Evolutionary conservation across 1,284 basidiomycete species (phyloP).

Genomic region (Ceratobasidium sp.): DNA sequence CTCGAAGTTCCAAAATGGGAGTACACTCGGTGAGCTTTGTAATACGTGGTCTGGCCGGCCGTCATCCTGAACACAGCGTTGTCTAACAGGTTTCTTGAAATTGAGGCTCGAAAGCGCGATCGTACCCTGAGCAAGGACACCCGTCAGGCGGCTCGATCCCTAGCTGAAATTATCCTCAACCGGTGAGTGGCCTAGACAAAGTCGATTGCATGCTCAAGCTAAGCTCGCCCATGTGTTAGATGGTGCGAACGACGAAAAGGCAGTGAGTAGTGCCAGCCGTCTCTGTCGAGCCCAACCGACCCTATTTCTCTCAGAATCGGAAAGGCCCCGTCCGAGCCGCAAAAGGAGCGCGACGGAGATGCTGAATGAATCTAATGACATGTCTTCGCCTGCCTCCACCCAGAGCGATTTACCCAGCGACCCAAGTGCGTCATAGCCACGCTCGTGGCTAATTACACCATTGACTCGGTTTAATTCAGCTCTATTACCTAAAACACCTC

Average conservation of each 20-base stretch:
- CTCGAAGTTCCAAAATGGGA: conserved; percentile 46
- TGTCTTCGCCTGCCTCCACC: conserved; percentile 41
- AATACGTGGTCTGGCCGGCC: neutral
- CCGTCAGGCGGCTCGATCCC: conserved; percentile 44
- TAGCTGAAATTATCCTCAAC: conserved; percentile 46
- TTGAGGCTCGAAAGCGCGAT: conserved; percentile 46
- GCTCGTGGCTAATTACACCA: conserved; percentile 22
- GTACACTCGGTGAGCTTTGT: conserved; percentile 37
- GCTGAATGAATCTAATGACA: conserved; percentile 39
- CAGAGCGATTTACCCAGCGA: conserved; percentile 42
- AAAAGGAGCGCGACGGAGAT: conserved; percentile 45
- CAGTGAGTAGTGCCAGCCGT: conserved; percentile 27
- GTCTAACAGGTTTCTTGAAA: conserved; percentile 44
- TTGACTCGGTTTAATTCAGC: conserved; percentile 28
- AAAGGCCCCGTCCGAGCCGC: conserved; percentile 41
- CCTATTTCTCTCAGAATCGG: conserved; percentile 28
- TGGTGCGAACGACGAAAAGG: conserved; percentile 47
- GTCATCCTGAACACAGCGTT: conserved; percentile 9
- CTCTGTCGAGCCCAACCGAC: conserved; percentile 39
- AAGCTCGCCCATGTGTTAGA: conserved; percentile 5
- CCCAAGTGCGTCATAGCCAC: conserved; percentile 42
- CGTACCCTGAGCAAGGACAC: conserved; percentile 47
- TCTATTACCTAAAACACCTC: conserved; percentile 43
- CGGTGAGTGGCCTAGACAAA: neutral
- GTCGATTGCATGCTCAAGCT: conserved; percentile 11